Evolutionary conservation across 768 basidiomycete species (phyloP), one percentile per base, ranked within the genome.

Genomic region (Collybia sp.): DNA sequence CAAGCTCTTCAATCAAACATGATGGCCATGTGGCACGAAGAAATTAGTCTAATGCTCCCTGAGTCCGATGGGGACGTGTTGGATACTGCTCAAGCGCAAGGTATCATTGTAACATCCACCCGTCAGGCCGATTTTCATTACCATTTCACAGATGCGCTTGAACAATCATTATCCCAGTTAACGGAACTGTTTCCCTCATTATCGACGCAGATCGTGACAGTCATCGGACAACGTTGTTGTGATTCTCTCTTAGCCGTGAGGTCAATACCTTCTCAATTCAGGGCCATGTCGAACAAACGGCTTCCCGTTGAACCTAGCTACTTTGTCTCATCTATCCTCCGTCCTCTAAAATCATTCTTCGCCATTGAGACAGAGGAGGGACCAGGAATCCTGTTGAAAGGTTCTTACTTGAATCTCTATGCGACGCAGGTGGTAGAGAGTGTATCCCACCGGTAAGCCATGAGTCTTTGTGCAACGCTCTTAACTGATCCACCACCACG

Each of bases 241-340:
- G 94, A 96, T 52, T 81, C 84, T 6, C 76, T 98, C 37, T 77
- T 85, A 25, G 82, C 87, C 12, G 88, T 97, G 47, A 79, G 89
- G 40, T 86, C 88, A 0, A 88, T 97, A 57, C 91, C 92, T 1
- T 85, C 88, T 0, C 93, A 97, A 56, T 89, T 94, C 55, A 78
- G 94, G 43, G 89, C 89, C 12, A 84, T 85, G 83, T 78, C 86
- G 43, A 81, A 77, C 62, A 83, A 84, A 59, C 79, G 80, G 3
- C 67, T 71, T 50, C 83, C 90, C 1, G 77, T 73, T 12, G 88
- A 88, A 58, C 82, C 92, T 17, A 96, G 93, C 58, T 85, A 90
- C 60, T 98, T 95, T 57, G 80, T 97, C 2, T 68, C 80, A 1
- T 74, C 79, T 30, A 84, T 98, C 47, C 70, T 98, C 30, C 84